phyloP scores from a whole-genome alignment of 2,329 filamentous ascomycete genomes.

The Graphilbum fragrans region DNA sequence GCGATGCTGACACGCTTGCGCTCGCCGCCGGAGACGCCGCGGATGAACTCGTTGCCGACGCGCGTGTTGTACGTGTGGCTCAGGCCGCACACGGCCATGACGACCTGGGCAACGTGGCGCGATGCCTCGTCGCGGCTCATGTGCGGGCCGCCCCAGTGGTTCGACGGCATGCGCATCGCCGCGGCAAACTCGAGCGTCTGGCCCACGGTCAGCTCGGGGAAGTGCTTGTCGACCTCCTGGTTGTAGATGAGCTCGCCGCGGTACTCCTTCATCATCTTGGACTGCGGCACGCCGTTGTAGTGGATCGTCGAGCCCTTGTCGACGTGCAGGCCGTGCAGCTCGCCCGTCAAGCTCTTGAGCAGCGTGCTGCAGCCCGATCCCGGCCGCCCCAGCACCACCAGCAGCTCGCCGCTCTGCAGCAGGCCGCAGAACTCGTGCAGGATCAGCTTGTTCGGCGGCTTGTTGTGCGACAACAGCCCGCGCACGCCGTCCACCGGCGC shows the following conservation, averaged over 20 bases:
- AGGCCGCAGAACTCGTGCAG: conserved; percentile 48
- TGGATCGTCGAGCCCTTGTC: conserved; percentile 39
- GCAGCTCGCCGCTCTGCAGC: conserved; percentile 41
- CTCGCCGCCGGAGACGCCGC: conserved; percentile 50
- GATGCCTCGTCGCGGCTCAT: conserved; percentile 51
- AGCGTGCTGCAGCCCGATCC: conserved; percentile 45
- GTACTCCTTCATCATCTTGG: conserved; percentile 45
- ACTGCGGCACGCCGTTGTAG: conserved; percentile 47
- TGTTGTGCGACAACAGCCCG: conserved; percentile 44
- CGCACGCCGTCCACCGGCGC: conserved; percentile 24
- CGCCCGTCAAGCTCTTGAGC: conserved; percentile 44
- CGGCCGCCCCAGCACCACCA: conserved; percentile 45
- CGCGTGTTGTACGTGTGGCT: conserved; percentile 55
- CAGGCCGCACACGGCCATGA: conserved; percentile 60
- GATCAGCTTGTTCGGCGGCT: conserved; percentile 32
- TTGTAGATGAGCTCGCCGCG: conserved; percentile 61
- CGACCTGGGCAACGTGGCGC: conserved; percentile 40
- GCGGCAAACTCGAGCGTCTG: conserved; percentile 47
- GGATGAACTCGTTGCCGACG: conserved; percentile 55
- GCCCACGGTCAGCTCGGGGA: conserved; percentile 54
- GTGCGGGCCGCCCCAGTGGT: conserved; percentile 43
- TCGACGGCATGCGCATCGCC: not conserved
- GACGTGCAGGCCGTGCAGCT: conserved; percentile 44
- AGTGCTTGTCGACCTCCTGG: conserved; percentile 58
- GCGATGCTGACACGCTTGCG: conserved; percentile 65